Evolutionary conservation across 306 rosid genomes (phyloP).

Genomic region (Vigna mungo): DNA sequence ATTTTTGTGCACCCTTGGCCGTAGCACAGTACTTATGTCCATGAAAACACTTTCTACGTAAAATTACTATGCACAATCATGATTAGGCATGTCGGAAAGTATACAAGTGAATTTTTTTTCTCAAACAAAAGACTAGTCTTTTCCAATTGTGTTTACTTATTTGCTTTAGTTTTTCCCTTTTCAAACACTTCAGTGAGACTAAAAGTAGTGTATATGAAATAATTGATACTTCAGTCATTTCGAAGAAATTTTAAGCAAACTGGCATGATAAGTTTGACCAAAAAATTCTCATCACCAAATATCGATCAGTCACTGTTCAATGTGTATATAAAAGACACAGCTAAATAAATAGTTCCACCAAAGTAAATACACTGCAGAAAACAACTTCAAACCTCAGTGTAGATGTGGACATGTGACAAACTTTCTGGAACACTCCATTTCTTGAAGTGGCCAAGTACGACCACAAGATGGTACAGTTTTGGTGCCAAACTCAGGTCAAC

Average conservation of each 20-base stretch:
- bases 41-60: neutral
- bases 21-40: constrained; percentile 1
- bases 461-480: constrained; percentile 78
- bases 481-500: constrained; percentile 94
- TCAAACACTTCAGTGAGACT: neutral
- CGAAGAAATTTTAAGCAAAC: neutral
- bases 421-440: constrained; percentile 76
- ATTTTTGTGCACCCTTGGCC: neutral
- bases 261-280: constrained; percentile 16
- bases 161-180: neutral
- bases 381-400: constrained; percentile 65
- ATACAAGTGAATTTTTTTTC: neutral
- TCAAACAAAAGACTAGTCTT: neutral
- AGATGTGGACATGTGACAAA: constrained; percentile 59
- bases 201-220: neutral
- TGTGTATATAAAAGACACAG: neutral
- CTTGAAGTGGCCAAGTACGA: constrained; percentile 86
- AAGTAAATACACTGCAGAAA: constrained; percentile 28
- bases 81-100: neutral
- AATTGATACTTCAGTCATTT: neutral
- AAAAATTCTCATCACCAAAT: constrained; percentile 23
- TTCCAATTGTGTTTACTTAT: neutral
- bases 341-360: neutral
- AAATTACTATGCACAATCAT: constrained; percentile 1
- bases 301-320: neutral